Evolutionary conservation across 257 asterid genomes (phyloP).

Genomic region (Plantago elongata): DNA sequence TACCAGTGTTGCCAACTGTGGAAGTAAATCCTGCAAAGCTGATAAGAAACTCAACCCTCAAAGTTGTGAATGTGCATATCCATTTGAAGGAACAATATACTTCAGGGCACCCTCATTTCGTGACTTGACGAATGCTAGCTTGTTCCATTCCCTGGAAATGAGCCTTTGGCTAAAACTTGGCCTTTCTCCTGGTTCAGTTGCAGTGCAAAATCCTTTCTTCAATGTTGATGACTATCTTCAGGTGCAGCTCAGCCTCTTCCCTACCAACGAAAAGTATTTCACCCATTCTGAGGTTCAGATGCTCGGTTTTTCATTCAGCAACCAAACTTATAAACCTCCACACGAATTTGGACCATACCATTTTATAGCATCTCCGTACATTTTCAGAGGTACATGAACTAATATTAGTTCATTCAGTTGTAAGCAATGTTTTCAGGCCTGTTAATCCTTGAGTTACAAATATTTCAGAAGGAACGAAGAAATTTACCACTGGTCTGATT

Average conservation of each 20-base stretch:
- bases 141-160: constrained; percentile 81
- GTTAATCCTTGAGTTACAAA: neutral
- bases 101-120: constrained; percentile 87
- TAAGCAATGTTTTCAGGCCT: no score
- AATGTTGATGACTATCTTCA: constrained; percentile 83
- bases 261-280: constrained; percentile 56
- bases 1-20: constrained; percentile 84
- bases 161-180: constrained; percentile 78
- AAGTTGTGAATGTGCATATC: constrained; percentile 85
- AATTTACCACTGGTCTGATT: constrained; percentile 43
- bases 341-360: constrained; percentile 85
- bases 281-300: constrained; percentile 67
- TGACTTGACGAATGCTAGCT: constrained; percentile 66
- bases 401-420: neutral
- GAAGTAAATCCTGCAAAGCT: constrained; percentile 57
- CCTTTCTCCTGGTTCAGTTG: constrained; percentile 78
- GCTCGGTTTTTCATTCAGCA: constrained; percentile 74
- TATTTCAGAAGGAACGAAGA: constrained; percentile 46
- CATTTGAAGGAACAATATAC: constrained; percentile 80
- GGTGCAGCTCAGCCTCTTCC: constrained; percentile 73
- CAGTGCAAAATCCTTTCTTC: constrained; percentile 78
- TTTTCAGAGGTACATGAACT: constrained; percentile 46
- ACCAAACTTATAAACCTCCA: constrained; percentile 93
- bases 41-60: constrained; percentile 76
- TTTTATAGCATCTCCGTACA: constrained; percentile 67